Base-by-base conservation (phyloP, 106 monocot species). In the Xerophyta viscosa region DNA sequence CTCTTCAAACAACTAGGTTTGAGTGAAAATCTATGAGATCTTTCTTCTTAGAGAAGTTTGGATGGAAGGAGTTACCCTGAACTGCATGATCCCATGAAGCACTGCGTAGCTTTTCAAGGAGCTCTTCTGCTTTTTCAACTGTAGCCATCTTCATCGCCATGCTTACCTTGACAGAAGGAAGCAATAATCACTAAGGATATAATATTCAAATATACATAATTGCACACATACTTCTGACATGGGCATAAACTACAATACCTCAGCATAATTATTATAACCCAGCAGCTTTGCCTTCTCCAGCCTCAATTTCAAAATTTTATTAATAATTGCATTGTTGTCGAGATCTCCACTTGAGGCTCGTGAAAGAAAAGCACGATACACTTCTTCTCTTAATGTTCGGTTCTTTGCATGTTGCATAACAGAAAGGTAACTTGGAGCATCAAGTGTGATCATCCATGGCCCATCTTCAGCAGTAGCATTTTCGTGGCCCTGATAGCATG, bases 91-190 rank as follows among this genome's bases (percentile, higher is more conserved):
- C 68, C 96, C 96, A 98, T 15, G 96, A 98, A 71, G 85, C 96
- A 77, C 55, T 74, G 39, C 96, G 78, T 50, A 98, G 62, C 58
- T 89, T 98, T 68, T 89, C 96, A 37, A 98, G 74, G 19, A 98
- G 72, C 73, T 89, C 81, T 66, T 76, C 86, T 63, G 81, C 96
- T 61, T 62, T 66, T 17, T 79, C 76, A 37, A 89, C 69, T 41
- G 89, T 82, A 24, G 96, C 96, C 96, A 98, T 98, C 77, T 98
- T 98, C 66, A 73, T 71, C 60, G 82, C 89, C 86, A 98, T 78
- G 71, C 96, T 98, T 59, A 98, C 89, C 96, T 98, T 5, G 6
- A 10, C 39, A 46, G 18, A 46, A 46, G 18, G 46, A 46, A 19
- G 7, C 9, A 19, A 46, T 18, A 1, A 20, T 1, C 2, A 46